Percentiles rank a stretch among this genome's conserved stretches.
Evolutionary conservation across 371 early-diverging fungal species (phyloP).

Genomic region (Funneliformis caledonium): DNA sequence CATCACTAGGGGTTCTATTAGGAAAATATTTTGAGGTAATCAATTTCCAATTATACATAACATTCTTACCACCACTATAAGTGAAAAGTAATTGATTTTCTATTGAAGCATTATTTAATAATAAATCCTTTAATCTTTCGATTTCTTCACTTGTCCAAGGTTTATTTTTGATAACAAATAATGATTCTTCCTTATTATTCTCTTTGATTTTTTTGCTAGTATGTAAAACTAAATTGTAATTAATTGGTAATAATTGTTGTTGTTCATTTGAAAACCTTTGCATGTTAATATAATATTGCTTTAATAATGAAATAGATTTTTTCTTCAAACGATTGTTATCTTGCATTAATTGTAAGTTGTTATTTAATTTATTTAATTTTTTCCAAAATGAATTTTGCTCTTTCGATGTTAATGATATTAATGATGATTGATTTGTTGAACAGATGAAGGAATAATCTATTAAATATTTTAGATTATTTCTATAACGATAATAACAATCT

Average conservation of each 20-base stretch:
- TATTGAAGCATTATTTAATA: not conserved
- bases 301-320: not conserved
- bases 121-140: not conserved
- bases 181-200: not conserved
- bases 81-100: not conserved
- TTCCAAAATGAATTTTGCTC: conserved; percentile 5
- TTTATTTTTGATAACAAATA: not conserved
- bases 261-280: conserved; percentile 13
- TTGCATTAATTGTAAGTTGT: not conserved
- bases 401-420: conserved; percentile 1
- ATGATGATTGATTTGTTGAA: not conserved
- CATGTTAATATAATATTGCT: conserved; percentile 3
- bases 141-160: not conserved
- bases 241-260: not conserved
- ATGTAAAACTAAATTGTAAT: conserved; percentile 6
- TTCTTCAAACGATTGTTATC: not conserved
- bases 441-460: not conserved
- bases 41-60: not conserved
- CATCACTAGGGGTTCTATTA: not conserved
- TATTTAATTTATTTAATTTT: not conserved
- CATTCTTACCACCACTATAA: not conserved
- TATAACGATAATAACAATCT: conserved; percentile 22
- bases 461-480: conserved; percentile 2
- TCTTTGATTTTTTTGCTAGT: not conserved
- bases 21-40: not conserved